A percentile compares a stretch with the other conserved stretches of the same genome.
phyloP scores from a whole-genome alignment of 2,329 filamentous ascomycete species.

The Mollisiaceae sp. region DNA sequence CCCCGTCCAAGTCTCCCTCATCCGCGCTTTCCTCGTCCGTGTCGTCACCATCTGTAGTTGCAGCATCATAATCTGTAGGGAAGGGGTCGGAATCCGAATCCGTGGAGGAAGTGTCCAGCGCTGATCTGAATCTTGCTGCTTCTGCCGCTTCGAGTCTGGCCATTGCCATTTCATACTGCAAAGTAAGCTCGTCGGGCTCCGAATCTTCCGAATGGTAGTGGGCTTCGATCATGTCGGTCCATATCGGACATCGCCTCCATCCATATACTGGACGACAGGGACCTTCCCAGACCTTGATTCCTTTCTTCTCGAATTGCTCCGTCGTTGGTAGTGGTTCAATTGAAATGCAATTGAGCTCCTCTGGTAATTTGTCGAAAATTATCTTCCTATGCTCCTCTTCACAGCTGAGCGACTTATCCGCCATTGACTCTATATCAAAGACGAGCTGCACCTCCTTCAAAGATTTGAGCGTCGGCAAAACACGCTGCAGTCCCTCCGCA shows the following conservation, averaged over 20 bases:
- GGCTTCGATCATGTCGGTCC: background rate
- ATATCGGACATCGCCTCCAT: slow-evolving; percentile 28
- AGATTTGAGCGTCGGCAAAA: slow-evolving; percentile 14
- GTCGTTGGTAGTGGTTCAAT: slow-evolving; percentile 10
- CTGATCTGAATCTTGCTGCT: background rate
- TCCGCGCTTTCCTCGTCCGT: background rate
- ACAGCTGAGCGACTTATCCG: slow-evolving; percentile 11
- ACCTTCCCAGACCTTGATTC: slow-evolving; percentile 12
- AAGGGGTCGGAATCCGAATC: background rate
- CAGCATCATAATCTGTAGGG: background rate
- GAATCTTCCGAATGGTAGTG: background rate
- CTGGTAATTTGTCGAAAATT: slow-evolving; percentile 20
- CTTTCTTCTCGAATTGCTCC: slow-evolving; percentile 3
- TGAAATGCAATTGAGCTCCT: slow-evolving; percentile 12
- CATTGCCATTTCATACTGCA: background rate
- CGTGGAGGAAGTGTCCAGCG: background rate
- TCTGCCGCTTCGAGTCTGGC: too few species aligned
- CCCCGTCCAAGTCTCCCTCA: background rate
- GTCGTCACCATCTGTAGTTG: background rate
- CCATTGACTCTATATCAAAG: slow-evolving; percentile 14
- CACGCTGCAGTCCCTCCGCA: slow-evolving; percentile 7
- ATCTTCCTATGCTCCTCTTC: slow-evolving; percentile 16
- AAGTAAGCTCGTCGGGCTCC: background rate
- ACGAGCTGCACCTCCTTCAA: too few species aligned
- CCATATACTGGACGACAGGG: slow-evolving; percentile 26